Base-by-base conservation (phyloP, 1,284 basidiomycete genomes). In the Cutaneotrichosporon mucoides region DNA sequence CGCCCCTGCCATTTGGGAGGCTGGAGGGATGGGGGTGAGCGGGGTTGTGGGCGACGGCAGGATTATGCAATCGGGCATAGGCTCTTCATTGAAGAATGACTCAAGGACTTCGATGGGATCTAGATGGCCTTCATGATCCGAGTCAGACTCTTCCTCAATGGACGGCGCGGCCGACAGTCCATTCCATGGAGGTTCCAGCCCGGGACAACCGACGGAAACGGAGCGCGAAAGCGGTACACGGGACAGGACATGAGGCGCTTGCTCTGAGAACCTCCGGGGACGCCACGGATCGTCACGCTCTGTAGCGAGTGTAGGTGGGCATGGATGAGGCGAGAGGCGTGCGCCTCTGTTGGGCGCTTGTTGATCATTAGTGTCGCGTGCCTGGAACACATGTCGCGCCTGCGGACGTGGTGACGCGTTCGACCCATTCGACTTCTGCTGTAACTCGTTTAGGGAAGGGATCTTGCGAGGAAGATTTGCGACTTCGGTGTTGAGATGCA, bases 51-150 rank as follows among this genome's bases (percentile, higher is more conserved):
- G 35, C 7, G 6, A n/a, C 33, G 40, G 38, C 15, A 51, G 16
- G 38, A 41, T 16, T 24, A 60, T 44, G 51, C 59, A 60, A 4
- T 55, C 36, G 4, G 55, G 48, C 33, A 43, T 12, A 6, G 50
- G 44, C 10, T 55, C 52, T 10, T 60, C 53, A 36, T 55, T 15
- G 43, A 56, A 63, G 38, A 63, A 60, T 8, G 52, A 49, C 36
- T 63, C 58, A 3, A 63, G 51, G 3, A 60, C 59, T 16, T 63
- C 62, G 11, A 60, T 37, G 2, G 62, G 55, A 35, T 55, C 56
- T 12, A 63, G 50, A 1, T 43, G 48, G 2, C 52, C 55, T 4
- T 63, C 57, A 5, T n/a, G 42, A 35, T 58, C 61, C 1, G 41
- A 35, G 34, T 63, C 61, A 13, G 45, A 57, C 3, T 46, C 54